phyloP scores from a whole-genome alignment of 495 filamentous ascomycete genomes.

The Hypoxylon fragiforme region DNA sequence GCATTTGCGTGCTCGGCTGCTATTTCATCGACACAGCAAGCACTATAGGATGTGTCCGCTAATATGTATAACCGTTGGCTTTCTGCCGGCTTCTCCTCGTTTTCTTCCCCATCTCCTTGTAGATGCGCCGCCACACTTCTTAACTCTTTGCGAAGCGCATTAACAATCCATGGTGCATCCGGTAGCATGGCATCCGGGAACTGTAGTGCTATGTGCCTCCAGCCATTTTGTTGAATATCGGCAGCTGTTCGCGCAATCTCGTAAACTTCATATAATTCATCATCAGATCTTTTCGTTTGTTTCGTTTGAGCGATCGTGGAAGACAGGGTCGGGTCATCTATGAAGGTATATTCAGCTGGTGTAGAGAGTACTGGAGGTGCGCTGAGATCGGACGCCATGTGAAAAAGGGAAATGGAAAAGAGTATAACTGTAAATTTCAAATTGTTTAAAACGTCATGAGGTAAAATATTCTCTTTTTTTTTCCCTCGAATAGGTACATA shows the following conservation, averaged over 20 bases:
- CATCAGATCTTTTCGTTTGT: conserved; percentile 57
- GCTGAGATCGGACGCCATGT: conserved; percentile 43
- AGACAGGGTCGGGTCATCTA: conserved; percentile 60
- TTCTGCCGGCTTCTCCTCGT: conserved; percentile 9
- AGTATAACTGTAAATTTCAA: not conserved
- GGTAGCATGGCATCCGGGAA: conserved; percentile 91
- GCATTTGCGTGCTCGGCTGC: conserved; percentile 93
- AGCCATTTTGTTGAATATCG: conserved; percentile 71
- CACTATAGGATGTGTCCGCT: conserved; percentile 93
- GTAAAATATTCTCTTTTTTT: no score
- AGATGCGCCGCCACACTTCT: conserved; percentile 31
- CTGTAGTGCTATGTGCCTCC: conserved; percentile 81
- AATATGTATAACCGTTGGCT: conserved; percentile 73
- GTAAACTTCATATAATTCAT: conserved; percentile 76
- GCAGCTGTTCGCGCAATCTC: conserved; percentile 80
- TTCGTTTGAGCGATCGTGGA: conserved; percentile 41
- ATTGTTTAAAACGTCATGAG: no score
- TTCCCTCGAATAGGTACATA: no score
- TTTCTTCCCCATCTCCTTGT: conserved; percentile 2
- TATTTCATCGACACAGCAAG: conserved; percentile 96
- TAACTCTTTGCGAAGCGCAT: conserved; percentile 65
- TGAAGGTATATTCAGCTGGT: conserved; percentile 72
- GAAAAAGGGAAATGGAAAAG: not conserved
- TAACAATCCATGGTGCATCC: conserved; percentile 82
- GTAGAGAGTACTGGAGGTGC: conserved; percentile 83